Conservation (phyloP, 2,329 filamentous ascomycete species). For the Penicillium sp. region DNA sequence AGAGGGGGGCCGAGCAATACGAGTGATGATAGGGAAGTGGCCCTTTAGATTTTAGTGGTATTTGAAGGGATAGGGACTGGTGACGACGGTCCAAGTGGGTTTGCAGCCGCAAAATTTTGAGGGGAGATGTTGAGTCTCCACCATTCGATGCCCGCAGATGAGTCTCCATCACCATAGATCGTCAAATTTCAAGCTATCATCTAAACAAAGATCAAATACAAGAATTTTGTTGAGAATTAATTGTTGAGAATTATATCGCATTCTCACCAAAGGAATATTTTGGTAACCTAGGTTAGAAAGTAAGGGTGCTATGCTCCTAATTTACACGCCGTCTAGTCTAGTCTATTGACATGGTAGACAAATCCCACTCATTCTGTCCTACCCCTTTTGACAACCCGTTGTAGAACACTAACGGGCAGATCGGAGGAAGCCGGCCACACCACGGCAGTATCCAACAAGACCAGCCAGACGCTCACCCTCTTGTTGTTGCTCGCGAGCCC, state of each 20-base stretch:
- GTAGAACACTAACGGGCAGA: conserved; percentile 48
- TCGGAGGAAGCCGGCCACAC: conserved; percentile 81
- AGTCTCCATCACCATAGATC: neutral
- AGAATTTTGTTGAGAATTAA: neutral
- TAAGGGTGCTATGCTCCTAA: neutral
- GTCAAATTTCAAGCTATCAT: neutral
- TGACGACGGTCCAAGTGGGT: neutral
- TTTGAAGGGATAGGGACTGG: neutral
- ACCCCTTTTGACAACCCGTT: too few species aligned
- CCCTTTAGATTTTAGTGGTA: neutral
- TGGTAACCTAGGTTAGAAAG: neutral
- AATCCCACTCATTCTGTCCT: too few species aligned
- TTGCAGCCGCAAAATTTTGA: neutral
- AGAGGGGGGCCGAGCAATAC: neutral
- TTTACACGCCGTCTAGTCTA: conserved; percentile 1
- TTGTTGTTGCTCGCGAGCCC: conserved; percentile 71
- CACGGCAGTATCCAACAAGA: conserved; percentile 83
- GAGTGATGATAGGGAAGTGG: neutral
- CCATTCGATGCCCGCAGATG: neutral
- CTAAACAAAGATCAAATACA: neutral
- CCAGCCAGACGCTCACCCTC: conserved; percentile 73
- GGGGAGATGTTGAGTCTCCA: neutral
- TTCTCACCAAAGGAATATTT: neutral
- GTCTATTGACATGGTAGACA: neutral
- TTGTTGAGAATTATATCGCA: too few species aligned